These are phyloP conservation scores for Penicillium psychrofluorescens DNA, from an alignment of 495 filamentous ascomycete genomes.

Conservation along the genomic window DNA sequence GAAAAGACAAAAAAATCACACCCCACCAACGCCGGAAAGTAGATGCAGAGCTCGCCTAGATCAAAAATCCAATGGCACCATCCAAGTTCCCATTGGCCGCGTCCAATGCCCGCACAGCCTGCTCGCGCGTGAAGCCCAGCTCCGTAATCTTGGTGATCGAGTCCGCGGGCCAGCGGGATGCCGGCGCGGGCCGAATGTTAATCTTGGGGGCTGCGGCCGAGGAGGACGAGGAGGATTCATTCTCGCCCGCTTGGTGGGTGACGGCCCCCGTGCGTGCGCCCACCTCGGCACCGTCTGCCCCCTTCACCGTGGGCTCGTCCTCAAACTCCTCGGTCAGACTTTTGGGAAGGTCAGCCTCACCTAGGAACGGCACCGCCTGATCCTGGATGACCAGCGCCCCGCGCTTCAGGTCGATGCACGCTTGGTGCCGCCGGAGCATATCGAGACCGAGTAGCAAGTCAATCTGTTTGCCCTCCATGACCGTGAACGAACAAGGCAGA, in stretches of 20 bases:
- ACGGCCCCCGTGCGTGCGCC: slow-evolving; percentile 81
- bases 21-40: slow-evolving; percentile 5
- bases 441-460: slow-evolving; percentile 90
- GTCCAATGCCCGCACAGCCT: slow-evolving; percentile 74
- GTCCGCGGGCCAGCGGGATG: slow-evolving; percentile 33
- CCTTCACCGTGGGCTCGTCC: slow-evolving; percentile 78
- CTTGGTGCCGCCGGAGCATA: slow-evolving; percentile 93
- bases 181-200: slow-evolving; percentile 10
- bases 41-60: slow-evolving; percentile 28
- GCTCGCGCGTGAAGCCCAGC: slow-evolving; percentile 69
- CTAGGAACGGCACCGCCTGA: slow-evolving; percentile 80
- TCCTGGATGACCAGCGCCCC: slow-evolving; percentile 80
- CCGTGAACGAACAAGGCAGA: slow-evolving; percentile 93
- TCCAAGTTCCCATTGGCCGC: slow-evolving; percentile 81
- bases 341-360: slow-evolving; percentile 89
- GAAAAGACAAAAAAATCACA: slow-evolving; percentile 11
- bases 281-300: slow-evolving; percentile 77
- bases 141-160: slow-evolving; percentile 59
- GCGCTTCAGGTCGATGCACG: slow-evolving; percentile 77
- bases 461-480: slow-evolving; percentile 99
- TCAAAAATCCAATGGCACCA: slow-evolving; percentile 75
- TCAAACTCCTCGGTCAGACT: slow-evolving; percentile 57
- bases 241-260: slow-evolving; percentile 45
- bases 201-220: neutral
- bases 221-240: slow-evolving; percentile 15